Evolutionary conservation across 177 flowering plant genomes (phyloP).

Genomic region (Vitis hybrid): DNA sequence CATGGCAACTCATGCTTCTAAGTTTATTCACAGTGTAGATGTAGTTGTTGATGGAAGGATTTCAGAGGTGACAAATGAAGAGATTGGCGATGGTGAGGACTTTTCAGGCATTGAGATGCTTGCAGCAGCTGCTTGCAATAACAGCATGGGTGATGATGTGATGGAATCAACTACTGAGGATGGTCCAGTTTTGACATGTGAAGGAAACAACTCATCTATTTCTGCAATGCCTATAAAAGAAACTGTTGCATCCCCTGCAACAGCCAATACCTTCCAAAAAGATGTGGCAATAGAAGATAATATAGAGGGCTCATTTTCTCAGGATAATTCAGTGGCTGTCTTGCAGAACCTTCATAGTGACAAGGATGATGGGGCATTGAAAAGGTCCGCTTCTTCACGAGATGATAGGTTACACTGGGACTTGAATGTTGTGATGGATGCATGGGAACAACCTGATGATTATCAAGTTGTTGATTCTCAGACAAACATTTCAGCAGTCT

Average conservation of each 20-base stretch:
- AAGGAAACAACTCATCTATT: constrained; percentile 13
- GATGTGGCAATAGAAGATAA: constrained; percentile 20
- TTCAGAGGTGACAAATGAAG: constrained; percentile 14
- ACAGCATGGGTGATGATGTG: constrained; percentile 26
- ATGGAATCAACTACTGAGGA: constrained; percentile 6
- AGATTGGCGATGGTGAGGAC: constrained; percentile 30
- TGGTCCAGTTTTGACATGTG: not conserved
- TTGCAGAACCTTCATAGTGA: constrained; percentile 12
- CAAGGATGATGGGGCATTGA: constrained; percentile 13
- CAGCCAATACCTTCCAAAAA: constrained; percentile 4
- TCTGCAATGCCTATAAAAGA: constrained; percentile 17
- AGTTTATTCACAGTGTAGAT: constrained; percentile 10
- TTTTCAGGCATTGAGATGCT: constrained; percentile 71
- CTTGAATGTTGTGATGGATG: constrained; percentile 62
- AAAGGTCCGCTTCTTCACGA: constrained; percentile 20
- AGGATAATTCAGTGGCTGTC: constrained; percentile 5
- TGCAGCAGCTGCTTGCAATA: constrained; percentile 66
- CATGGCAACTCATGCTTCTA: constrained; percentile 5
- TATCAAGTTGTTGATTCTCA: constrained; percentile 20
- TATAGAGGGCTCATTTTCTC: constrained; percentile 1
- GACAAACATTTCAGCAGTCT: constrained; percentile 7
- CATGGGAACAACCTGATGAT: constrained; percentile 53
- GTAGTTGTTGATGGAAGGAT: constrained; percentile 11
- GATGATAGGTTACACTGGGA: constrained; percentile 66
- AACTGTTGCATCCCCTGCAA: constrained; percentile 16